These are phyloP conservation scores for Dicorynia guianensis DNA, from an alignment of 306 rosid genomes.

Conservation along the genomic window DNA sequence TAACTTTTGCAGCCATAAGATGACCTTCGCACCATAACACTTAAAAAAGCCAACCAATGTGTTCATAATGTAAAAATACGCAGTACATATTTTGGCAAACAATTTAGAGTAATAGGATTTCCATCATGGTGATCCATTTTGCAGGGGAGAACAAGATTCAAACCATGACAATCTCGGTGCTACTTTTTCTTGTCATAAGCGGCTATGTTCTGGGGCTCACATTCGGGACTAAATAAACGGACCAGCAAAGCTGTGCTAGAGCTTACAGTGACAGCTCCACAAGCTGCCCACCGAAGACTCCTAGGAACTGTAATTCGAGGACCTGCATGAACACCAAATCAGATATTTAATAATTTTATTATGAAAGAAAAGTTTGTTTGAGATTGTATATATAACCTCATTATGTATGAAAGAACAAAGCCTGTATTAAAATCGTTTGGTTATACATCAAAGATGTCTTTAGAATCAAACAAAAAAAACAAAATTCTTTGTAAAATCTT, in stretches of 20 bases:
- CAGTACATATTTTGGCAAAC: conserved; percentile 10
- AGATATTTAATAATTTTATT: conserved; percentile 3
- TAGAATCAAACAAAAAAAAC: not conserved
- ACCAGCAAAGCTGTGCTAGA: conserved; percentile 88
- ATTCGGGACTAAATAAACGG: conserved; percentile 86
- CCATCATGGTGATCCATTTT: not conserved
- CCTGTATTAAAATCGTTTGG: not conserved
- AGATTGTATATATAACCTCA: not conserved
- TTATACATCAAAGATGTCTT: not conserved
- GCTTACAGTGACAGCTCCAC: conserved; percentile 81
- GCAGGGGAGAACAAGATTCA: not conserved
- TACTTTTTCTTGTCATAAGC: conserved; percentile 78
- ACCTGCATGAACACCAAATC: conserved; percentile 58
- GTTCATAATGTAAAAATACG: not conserved
- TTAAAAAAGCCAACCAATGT: not conserved
- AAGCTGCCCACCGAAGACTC: conserved; percentile 89
- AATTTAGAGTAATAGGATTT: not conserved
- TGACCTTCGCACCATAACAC: conserved; percentile 11
- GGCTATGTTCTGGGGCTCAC: conserved; percentile 96
- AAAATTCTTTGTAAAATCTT: conserved; percentile 9
- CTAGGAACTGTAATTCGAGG: conserved; percentile 84
- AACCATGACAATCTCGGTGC: conserved; percentile 13
- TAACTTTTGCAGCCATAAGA: no score
- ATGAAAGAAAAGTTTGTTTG: conserved; percentile 16
- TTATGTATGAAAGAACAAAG: not conserved